phyloP scores from a whole-genome alignment of 345 rosid genomes.

The Salix dunnii region DNA sequence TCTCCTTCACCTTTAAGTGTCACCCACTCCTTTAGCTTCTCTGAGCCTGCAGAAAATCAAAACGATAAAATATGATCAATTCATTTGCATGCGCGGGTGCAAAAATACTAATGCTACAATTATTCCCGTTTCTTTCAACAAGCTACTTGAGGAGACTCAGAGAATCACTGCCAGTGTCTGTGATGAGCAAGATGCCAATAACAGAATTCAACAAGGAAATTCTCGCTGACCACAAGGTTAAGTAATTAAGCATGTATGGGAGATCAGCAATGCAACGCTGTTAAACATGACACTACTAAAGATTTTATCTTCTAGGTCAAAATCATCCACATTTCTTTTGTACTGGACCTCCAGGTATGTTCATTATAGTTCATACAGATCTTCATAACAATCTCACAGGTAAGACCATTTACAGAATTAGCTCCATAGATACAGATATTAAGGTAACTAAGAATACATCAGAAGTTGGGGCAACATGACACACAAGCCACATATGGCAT shows the following conservation, averaged over 20 bases:
- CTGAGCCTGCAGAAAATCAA: slow-evolving; percentile 42
- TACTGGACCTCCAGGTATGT: background rate
- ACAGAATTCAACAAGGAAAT: background rate
- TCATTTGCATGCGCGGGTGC: background rate
- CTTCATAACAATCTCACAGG: background rate
- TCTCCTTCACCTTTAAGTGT: slow-evolving; percentile 55
- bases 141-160: background rate
- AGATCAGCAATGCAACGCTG: background rate
- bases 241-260: background rate
- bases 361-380: slow-evolving; percentile 4
- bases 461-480: background rate
- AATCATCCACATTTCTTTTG: background rate
- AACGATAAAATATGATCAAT: background rate
- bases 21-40: slow-evolving; percentile 88
- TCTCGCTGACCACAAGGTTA: background rate
- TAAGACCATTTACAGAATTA: background rate
- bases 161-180: background rate
- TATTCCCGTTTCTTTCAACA: background rate
- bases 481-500: background rate
- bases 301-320: background rate
- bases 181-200: background rate
- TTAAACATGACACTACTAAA: background rate
- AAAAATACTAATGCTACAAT: background rate
- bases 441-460: background rate
- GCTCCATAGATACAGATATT: background rate